Percentiles rank a stretch among this genome's conserved stretches.
These are phyloP conservation scores for Boechera retrofracta DNA, from an alignment of 345 rosid species.

Conservation along the genomic window DNA sequence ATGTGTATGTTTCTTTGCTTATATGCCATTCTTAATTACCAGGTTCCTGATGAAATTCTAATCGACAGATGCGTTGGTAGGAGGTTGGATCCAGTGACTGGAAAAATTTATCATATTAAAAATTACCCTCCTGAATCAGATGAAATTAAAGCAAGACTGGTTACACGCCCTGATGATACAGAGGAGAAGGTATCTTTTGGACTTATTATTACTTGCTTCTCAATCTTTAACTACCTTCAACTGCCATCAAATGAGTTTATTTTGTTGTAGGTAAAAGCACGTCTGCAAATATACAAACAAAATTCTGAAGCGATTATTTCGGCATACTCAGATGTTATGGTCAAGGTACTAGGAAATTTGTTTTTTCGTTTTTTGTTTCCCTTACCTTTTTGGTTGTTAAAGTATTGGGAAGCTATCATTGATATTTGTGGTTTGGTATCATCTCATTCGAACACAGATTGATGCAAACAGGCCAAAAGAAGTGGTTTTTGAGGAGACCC, in stretches of 20 bases:
- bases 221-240: neutral
- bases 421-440: slow-evolving; percentile 17
- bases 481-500: slow-evolving; percentile 64
- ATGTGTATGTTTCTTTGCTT: slow-evolving; percentile 42
- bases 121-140: slow-evolving; percentile 73
- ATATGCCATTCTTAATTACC: slow-evolving; percentile 49
- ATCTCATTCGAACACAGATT: slow-evolving; percentile 53
- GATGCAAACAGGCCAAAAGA: slow-evolving; percentile 82
- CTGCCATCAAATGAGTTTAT: slow-evolving; percentile 7
- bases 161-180: slow-evolving; percentile 91
- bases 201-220: neutral
- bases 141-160: slow-evolving; percentile 77
- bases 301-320: slow-evolving; percentile 71
- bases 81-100: slow-evolving; percentile 74
- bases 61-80: slow-evolving; percentile 92
- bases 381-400: neutral
- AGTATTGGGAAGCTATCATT: neutral
- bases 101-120: slow-evolving; percentile 79
- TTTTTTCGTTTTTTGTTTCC: neutral
- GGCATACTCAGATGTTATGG: slow-evolving; percentile 62
- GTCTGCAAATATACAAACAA: slow-evolving; percentile 78
- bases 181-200: slow-evolving; percentile 64
- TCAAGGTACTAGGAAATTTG: slow-evolving; percentile 55
- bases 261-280: slow-evolving; percentile 66
- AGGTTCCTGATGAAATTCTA: slow-evolving; percentile 96